phyloP scores from a whole-genome alignment of 192 early-diverging fungal genomes.

The Coemansia sp. region DNA sequence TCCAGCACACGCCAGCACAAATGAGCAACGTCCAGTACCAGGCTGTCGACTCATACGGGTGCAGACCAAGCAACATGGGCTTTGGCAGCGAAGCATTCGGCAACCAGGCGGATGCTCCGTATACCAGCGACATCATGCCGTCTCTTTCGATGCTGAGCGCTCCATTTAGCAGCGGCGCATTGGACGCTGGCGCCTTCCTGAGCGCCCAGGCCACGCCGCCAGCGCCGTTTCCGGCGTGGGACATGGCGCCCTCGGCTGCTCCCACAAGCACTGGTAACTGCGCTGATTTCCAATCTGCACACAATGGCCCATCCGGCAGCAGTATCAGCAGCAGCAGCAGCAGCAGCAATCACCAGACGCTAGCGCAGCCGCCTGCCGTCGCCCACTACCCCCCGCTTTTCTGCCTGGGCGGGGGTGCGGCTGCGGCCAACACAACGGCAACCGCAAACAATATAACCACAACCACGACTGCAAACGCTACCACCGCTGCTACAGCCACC shows the following conservation, averaged over 20 bases:
- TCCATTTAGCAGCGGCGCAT: not conserved
- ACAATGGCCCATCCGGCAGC: not conserved
- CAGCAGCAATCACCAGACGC: conserved; percentile 11
- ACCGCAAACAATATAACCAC: not conserved
- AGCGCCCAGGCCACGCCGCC: not conserved
- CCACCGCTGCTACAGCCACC: not conserved
- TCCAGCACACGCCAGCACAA: not conserved
- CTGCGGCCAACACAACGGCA: not conserved
- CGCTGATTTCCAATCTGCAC: conserved; percentile 4
- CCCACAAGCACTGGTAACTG: not conserved
- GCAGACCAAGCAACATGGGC: not conserved
- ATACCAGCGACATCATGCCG: not conserved
- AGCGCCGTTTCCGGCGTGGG: not conserved
- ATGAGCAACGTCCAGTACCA: not conserved
- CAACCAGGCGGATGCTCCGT: not conserved
- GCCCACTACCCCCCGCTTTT: conserved; percentile 9
- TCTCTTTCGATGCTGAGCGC: conserved; percentile 1
- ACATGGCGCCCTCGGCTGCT: not conserved
- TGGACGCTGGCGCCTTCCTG: not conserved
- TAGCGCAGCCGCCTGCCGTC: not conserved
- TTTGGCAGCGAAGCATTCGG: not conserved
- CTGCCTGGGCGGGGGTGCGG: not conserved
- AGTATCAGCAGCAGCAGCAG: too few relatives aligned
- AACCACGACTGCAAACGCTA: not conserved
- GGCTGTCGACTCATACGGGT: not conserved